Evolutionary conservation across 78 protist species (phyloP).

Genomic region (Ministeria vibrans): DNA sequence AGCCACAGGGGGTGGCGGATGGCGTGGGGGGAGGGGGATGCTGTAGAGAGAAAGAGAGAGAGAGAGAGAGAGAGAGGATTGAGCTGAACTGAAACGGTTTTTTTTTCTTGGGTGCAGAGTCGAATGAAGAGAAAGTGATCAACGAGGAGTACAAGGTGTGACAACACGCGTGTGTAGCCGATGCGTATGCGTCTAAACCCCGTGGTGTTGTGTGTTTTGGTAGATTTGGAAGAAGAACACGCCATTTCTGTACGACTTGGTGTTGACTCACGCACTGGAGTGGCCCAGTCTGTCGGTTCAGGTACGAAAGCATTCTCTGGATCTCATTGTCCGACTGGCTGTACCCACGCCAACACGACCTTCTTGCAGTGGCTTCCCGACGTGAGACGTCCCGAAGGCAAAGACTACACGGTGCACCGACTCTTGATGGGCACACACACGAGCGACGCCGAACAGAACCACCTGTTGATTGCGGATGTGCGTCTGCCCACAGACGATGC

Average conservation of each 20-base stretch:
- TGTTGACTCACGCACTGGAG: slow-evolving; percentile 82
- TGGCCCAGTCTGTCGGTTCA: slow-evolving; percentile 90
- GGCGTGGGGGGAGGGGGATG: too few species aligned
- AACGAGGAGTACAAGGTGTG: slow-evolving; percentile 91
- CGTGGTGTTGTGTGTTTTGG: too few species aligned
- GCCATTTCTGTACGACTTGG: slow-evolving; percentile 88
- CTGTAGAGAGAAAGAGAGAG: too few species aligned
- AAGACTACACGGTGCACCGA: slow-evolving; percentile 52
- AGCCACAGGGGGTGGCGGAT: too few species aligned
- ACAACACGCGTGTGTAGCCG: too few species aligned
- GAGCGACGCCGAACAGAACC: slow-evolving; percentile 80
- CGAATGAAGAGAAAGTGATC: slow-evolving; percentile 72
- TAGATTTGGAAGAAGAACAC: slow-evolving; percentile 95
- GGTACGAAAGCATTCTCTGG: not conserved
- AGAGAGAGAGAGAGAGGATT: too few species aligned
- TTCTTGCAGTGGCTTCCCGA: slow-evolving; percentile 17
- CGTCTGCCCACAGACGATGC: slow-evolving; percentile 73
- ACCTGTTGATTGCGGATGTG: slow-evolving; percentile 78
- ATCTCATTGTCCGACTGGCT: not conserved
- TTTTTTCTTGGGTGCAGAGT: too few species aligned
- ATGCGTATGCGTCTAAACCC: too few species aligned
- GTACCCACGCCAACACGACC: not conserved
- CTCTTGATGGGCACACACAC: slow-evolving; percentile 64
- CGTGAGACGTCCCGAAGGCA: not conserved
- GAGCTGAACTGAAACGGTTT: too few species aligned